Percentiles rank a stretch among this genome's conserved stretches.
phyloP scores from a whole-genome alignment of 2,329 filamentous ascomycete genomes.

The Diaporthe amygdali region DNA sequence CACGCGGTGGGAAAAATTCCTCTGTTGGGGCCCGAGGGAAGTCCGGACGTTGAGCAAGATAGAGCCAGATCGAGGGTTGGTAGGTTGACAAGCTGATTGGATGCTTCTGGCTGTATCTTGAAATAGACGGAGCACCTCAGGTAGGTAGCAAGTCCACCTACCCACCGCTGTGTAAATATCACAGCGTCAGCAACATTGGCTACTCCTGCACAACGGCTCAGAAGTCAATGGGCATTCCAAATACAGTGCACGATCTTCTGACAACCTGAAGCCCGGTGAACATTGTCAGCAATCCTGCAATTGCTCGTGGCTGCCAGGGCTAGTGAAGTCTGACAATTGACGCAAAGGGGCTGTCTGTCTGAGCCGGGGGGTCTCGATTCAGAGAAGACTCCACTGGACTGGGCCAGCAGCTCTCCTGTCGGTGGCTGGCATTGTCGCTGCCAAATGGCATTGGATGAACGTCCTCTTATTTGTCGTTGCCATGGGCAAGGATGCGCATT shows the following conservation, averaged over 20 bases:
- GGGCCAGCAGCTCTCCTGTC: not conserved
- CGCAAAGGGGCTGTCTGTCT: not conserved
- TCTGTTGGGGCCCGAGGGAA: constrained; percentile 13
- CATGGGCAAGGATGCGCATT: constrained; percentile 15
- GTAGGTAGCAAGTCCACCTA: not conserved
- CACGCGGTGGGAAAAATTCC: constrained; percentile 5
- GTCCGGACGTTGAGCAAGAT: not conserved
- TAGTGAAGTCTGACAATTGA: not conserved
- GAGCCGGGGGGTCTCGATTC: constrained; percentile 6
- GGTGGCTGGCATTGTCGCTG: constrained; percentile 9
- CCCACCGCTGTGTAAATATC: not conserved
- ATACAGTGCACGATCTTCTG: not conserved
- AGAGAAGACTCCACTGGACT: constrained; percentile 1
- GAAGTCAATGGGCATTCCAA: not conserved
- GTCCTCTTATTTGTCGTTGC: not conserved
- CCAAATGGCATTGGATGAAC: constrained; percentile 17
- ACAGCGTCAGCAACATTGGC: not conserved
- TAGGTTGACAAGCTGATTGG: constrained; percentile 6
- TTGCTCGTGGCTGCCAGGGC: not conserved
- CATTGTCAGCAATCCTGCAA: not conserved
- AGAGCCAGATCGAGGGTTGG: not conserved
- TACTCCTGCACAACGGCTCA: not conserved
- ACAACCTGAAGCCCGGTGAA: not conserved
- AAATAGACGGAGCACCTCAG: not conserved
- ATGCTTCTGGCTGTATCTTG: not conserved